phyloP scores from a whole-genome alignment of 2,329 filamentous ascomycete genomes.

The Penicillium nordicum region DNA sequence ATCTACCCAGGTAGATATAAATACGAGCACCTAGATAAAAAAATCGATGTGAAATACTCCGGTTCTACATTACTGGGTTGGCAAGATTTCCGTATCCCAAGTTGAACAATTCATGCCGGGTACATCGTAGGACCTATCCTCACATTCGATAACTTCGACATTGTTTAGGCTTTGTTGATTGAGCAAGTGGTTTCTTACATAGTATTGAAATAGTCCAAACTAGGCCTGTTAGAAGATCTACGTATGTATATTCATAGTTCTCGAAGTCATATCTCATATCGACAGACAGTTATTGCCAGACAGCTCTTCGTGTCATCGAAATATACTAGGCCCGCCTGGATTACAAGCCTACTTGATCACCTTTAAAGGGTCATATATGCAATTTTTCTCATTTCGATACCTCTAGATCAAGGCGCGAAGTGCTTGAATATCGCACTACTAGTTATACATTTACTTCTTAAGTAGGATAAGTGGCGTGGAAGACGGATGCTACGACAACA shows the following conservation, averaged over 20 bases:
- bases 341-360: neutral
- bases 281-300: no score
- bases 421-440: neutral
- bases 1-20: neutral
- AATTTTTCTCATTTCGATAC: neutral
- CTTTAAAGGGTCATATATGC: neutral
- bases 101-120: no score
- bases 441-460: neutral
- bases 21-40: neutral
- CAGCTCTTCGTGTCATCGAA: neutral
- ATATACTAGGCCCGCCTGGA: neutral
- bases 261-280: neutral
- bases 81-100: no score
- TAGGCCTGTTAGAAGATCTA: no score
- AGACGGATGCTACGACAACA: neutral
- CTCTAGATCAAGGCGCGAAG: neutral
- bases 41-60: neutral
- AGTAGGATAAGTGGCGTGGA: neutral
- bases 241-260: neutral
- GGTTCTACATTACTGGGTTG: neutral
- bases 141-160: neutral
- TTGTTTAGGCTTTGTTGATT: neutral
- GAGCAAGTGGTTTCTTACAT: neutral
- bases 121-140: no score
- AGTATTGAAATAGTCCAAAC: neutral